Evolutionary conservation across 345 rosid species (phyloP), one percentile per base, ranked within the genome.

Genomic region (Citrus inodora): DNA sequence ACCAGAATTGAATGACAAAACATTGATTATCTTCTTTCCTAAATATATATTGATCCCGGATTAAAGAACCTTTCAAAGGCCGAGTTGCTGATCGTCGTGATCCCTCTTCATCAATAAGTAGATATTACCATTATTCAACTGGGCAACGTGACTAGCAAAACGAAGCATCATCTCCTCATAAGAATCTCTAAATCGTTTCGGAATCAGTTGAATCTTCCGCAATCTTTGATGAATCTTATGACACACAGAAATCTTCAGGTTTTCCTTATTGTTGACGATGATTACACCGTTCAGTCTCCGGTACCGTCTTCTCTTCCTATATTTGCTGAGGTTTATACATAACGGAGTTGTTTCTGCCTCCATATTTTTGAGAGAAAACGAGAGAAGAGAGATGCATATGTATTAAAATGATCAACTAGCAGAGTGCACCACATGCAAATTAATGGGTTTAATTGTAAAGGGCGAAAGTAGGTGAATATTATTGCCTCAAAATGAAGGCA

Each of bases 161-260:
- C 46, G 16, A 56, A 59, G 30, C 80, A 77, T 77, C 67, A 69
- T 69, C 10, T 59, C 75, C 21, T 69, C 80, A 3, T 77, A 77
- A 58, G 68, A 67, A 68, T 77, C 75, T 70, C 75, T 21, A n/a
- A 59, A 38, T 70, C 66, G 70, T 35, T 21, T 69, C 16, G 79
- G 55, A 2, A 68, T 66, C 56, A 40, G 19, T 28, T 33, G 7
- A 21, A 58, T 69, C 69, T 59, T 70, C 75, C 70, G 24, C 22
- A 48, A 65, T 13, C 48, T 65, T 4, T 13, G 28, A 51, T 13
- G 78, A 65, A 46, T 61, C 77, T 30, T 51, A 28, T 51, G 38
- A 51, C 35, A 19, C 6, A 4, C 3, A 1, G 61, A 51, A 70
- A 28, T 55, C 42, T 42, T 42, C 69, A 61, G 42, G 32, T 28